Percentiles rank a stretch among this genome's conserved stretches.
phyloP scores from a whole-genome alignment of 495 filamentous ascomycete genomes.

The Talaromyces nanjingensis region DNA sequence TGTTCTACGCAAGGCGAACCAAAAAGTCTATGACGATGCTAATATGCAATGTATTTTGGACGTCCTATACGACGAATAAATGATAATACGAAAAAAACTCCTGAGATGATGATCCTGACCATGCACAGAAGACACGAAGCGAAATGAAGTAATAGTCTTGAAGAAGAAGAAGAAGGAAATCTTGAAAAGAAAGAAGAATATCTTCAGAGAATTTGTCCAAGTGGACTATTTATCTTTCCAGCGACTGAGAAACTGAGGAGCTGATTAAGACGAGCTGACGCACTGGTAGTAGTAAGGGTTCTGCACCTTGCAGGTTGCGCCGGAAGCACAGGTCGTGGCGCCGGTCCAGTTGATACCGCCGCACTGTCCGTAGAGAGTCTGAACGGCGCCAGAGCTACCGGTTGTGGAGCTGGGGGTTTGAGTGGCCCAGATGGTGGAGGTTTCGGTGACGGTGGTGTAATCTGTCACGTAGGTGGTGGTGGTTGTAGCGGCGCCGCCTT shows the following conservation, averaged over 20 bases:
- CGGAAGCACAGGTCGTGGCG: slow-evolving; percentile 33
- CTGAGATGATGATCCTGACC: not conserved
- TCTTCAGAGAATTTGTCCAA: not conserved
- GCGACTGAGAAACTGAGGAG: not conserved
- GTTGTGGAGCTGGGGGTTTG: not conserved
- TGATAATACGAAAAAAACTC: not conserved
- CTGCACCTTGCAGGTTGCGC: slow-evolving; percentile 36
- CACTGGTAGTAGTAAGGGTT: slow-evolving; percentile 49
- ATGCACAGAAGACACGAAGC: not conserved
- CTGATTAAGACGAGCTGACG: not conserved
- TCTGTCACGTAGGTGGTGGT: not conserved
- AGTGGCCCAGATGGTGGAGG: not conserved
- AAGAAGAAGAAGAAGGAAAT: not conserved
- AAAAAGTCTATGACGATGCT: not conserved
- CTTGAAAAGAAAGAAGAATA: not conserved
- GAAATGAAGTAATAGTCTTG: not conserved
- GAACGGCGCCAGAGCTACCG: not conserved
- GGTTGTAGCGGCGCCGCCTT: not conserved
- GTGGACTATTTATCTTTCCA: not conserved
- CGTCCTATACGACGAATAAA: not conserved
- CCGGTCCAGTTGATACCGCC: slow-evolving; percentile 44
- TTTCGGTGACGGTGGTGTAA: not conserved
- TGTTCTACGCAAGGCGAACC: not conserved
- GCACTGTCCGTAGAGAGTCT: slow-evolving; percentile 30
- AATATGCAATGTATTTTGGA: not conserved